Conservation (phyloP, 148 eudicot genomes). For the Agrostemma githago region DNA sequence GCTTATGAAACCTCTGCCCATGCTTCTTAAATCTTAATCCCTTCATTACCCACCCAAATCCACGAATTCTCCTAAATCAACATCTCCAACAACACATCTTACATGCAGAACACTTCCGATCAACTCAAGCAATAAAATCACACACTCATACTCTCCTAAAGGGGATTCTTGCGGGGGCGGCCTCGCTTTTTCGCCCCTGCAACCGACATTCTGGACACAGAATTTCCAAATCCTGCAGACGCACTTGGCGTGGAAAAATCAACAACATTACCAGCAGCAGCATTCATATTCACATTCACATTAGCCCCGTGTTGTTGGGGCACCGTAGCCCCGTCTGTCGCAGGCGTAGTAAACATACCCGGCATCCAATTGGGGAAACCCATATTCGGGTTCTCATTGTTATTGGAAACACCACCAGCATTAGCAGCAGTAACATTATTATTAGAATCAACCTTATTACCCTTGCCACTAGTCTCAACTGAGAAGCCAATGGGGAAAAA, state of each 20-base stretch:
- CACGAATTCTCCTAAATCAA: not conserved
- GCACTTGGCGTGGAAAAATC: constrained; percentile 21
- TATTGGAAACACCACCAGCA: not conserved
- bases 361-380: constrained; percentile 51
- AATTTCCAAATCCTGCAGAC: constrained; percentile 16
- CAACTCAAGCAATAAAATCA: not conserved
- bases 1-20: not conserved
- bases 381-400: constrained; percentile 16
- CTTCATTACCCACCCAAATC: not conserved
- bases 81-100: too few relatives aligned
- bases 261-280: not conserved
- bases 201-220: not conserved
- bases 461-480: not conserved
- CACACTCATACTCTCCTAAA: constrained; percentile 12
- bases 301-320: constrained; percentile 1
- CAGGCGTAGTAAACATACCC: constrained; percentile 27
- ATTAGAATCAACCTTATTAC: constrained; percentile 13
- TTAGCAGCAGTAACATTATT: not conserved
- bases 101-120: not conserved
- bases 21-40: not conserved
- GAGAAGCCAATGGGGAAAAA: constrained; percentile 77
- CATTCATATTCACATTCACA: constrained; percentile 18
- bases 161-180: constrained; percentile 37
- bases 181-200: constrained; percentile 35
- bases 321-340: not conserved